phyloP scores from a whole-genome alignment of 805 yeast species.

The Metschnikowia lachancei region DNA sequence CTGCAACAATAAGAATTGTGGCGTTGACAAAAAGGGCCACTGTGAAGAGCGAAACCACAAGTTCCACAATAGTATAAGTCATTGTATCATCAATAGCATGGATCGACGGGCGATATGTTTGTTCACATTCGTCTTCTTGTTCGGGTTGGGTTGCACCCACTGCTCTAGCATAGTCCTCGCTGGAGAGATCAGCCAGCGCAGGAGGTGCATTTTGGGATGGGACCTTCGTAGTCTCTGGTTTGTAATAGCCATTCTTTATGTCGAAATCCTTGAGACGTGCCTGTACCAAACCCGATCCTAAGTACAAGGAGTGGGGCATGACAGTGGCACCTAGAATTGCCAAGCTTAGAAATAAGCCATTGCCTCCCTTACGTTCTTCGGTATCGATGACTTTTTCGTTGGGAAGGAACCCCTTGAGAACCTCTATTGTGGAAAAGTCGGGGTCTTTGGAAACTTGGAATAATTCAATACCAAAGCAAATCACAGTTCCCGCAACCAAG shows the following conservation, averaged over 20 bases:
- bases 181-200: constrained; percentile 2
- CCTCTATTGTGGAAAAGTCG: constrained; percentile 45
- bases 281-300: constrained; percentile 86
- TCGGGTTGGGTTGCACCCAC: constrained; percentile 7
- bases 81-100: constrained; percentile 78
- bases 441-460: constrained; percentile 61
- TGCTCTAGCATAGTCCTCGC: constrained; percentile 14
- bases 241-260: constrained; percentile 56
- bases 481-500: constrained; percentile 76
- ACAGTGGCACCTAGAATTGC: constrained; percentile 93
- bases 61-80: constrained; percentile 77
- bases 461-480: constrained; percentile 79
- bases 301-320: constrained; percentile 86
- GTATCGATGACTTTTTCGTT: constrained; percentile 36
- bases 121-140: constrained; percentile 22
- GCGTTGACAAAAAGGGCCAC: constrained; percentile 93
- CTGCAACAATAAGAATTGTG: constrained; percentile 87
- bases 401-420: constrained; percentile 58
- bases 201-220: neutral
- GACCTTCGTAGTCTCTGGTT: constrained; percentile 17
- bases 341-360: constrained; percentile 70
- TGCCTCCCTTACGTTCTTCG: constrained; percentile 25
- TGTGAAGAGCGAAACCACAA: constrained; percentile 74
- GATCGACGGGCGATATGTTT: constrained; percentile 63
- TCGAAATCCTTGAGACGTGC: constrained; percentile 79